These are phyloP conservation scores for Colletotrichum filicis DNA, from an alignment of 2,329 filamentous ascomycete genomes.

Conservation along the genomic window DNA sequence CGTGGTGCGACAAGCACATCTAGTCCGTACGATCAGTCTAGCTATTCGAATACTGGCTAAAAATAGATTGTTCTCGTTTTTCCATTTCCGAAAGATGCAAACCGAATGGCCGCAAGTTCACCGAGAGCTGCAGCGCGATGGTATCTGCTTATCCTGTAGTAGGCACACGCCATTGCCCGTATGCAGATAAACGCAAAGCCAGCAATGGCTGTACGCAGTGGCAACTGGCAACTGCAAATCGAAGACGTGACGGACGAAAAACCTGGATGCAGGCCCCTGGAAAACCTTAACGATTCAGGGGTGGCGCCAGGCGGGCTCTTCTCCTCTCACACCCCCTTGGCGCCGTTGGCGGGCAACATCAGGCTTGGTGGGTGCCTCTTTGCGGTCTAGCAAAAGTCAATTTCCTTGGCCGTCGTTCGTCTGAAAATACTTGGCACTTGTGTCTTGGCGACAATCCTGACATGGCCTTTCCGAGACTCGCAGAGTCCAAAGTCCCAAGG, in stretches of 20 bases:
- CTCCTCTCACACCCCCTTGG: background rate
- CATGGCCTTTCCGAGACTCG: background rate
- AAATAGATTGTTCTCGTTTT: constrained; percentile 7
- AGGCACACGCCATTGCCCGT: background rate
- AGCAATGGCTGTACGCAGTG: background rate
- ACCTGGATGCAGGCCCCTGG: background rate
- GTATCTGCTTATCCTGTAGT: background rate
- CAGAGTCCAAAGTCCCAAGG: background rate
- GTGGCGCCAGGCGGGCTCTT: background rate
- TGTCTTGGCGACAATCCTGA: constrained; percentile 2
- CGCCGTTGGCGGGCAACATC: constrained; percentile 4
- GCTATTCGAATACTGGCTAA: background rate
- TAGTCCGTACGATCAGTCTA: no score
- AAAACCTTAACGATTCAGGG: constrained; percentile 13
- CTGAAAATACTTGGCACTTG: constrained; percentile 10
- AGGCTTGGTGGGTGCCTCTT: background rate
- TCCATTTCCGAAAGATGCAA: background rate
- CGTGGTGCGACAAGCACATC: constrained; percentile 2
- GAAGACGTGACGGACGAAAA: background rate
- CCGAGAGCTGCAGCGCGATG: background rate
- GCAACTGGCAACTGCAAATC: background rate
- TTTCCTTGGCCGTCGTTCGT: constrained; percentile 17
- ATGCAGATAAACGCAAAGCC: background rate
- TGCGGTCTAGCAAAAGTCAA: background rate
- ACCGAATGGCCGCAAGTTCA: background rate